These are phyloP conservation scores for Colletotrichum sp. DNA, from an alignment of 2,329 filamentous ascomycete species.

Conservation along the genomic window DNA sequence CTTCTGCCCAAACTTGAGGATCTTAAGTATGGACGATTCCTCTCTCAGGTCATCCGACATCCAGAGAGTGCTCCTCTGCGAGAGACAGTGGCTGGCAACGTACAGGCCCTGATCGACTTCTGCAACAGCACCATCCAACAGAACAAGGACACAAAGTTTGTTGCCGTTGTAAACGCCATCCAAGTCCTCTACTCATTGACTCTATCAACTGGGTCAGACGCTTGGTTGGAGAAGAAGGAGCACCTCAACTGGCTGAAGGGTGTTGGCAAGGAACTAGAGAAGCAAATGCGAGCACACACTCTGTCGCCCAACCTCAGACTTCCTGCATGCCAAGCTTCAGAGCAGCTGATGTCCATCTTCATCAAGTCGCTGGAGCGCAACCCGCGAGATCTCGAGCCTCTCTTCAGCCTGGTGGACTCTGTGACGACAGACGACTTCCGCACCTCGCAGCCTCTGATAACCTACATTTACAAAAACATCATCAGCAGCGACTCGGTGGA, in stretches of 20 bases:
- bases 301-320: conserved; percentile 77
- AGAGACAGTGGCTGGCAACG: conserved; percentile 74
- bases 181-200: conserved; percentile 83
- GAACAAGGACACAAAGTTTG: conserved; percentile 70
- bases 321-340: conserved; percentile 85
- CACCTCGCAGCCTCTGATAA: conserved; percentile 73
- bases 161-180: conserved; percentile 84
- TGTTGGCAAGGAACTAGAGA: conserved; percentile 80
- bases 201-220: conserved; percentile 65
- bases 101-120: conserved; percentile 72
- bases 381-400: conserved; percentile 77
- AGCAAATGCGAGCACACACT: conserved; percentile 71
- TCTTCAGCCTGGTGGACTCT: conserved; percentile 84
- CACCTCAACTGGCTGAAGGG: conserved; percentile 64
- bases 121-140: conserved; percentile 68
- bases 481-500: conserved; percentile 85
- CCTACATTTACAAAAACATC: conserved; percentile 85
- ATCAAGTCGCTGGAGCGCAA: conserved; percentile 79
- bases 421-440: conserved; percentile 86
- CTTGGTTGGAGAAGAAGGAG: conserved; percentile 75
- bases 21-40: conserved; percentile 85
- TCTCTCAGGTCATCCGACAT: conserved; percentile 84
- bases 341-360: conserved; percentile 86
- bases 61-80: conserved; percentile 76
- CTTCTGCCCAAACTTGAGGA: conserved; percentile 83